A percentile compares a stretch with the other conserved stretches of the same genome.
These are phyloP conservation scores for Stipa capillata DNA, from an alignment of 176 grass and related monocot species.

Conservation along the genomic window DNA sequence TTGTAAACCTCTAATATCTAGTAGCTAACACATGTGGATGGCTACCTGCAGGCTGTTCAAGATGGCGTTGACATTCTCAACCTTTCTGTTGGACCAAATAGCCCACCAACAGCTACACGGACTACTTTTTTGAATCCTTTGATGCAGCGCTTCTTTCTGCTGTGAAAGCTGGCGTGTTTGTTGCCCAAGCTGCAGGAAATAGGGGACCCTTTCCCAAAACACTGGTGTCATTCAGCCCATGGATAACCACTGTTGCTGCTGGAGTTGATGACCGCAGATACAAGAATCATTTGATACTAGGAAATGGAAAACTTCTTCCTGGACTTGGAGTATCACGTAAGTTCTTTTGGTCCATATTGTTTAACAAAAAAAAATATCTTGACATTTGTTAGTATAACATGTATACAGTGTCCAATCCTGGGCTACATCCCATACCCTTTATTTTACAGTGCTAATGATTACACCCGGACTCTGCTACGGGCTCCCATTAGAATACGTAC, in stretches of 20 bases:
- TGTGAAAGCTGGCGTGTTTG: conserved; percentile 97
- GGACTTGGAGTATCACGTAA: conserved; percentile 99
- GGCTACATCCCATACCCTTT: not conserved
- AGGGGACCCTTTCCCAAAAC: conserved; percentile 98
- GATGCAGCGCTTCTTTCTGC: conserved; percentile 95
- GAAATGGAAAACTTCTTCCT: conserved; percentile 74
- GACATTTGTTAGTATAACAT: not conserved
- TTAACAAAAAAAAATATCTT: not conserved
- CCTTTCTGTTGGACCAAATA: conserved; percentile 97
- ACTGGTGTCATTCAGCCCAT: conserved; percentile 95
- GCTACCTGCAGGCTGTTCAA: conserved; percentile 69
- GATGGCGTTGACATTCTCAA: conserved; percentile 96
- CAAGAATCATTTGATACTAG: conserved; percentile 90
- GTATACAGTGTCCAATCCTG: not conserved
- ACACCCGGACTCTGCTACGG: not conserved
- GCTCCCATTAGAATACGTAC: not conserved
- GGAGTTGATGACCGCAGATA: conserved; percentile 97
- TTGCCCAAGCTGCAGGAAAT: conserved; percentile 96
- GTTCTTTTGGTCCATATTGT: conserved; percentile 11
- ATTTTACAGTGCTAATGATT: not conserved
- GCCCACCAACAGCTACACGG: conserved; percentile 78
- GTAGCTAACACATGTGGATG: not conserved
- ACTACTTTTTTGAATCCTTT: conserved; percentile 94
- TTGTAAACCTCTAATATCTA: not conserved
- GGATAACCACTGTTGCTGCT: conserved; percentile 97